Percentiles rank a stretch among this genome's conserved stretches.
Conservation (phyloP, 2,329 filamentous ascomycete genomes). For the Colletotrichum plurivorum region DNA sequence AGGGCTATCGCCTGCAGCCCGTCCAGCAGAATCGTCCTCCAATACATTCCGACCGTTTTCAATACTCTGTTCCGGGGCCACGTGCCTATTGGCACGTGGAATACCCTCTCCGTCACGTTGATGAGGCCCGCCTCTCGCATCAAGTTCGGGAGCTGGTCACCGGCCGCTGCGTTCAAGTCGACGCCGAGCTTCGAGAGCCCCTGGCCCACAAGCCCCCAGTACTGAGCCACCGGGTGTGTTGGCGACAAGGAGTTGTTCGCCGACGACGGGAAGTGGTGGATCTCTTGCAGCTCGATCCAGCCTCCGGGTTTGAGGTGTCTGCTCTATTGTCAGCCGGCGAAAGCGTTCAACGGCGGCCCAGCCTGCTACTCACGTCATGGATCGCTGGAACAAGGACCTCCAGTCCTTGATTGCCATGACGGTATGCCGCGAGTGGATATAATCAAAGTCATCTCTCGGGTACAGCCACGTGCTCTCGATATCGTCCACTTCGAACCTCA, state of each 20-base stretch:
- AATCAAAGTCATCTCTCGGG: conserved; percentile 69
- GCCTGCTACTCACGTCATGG: conserved; percentile 58
- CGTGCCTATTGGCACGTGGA: conserved; percentile 67
- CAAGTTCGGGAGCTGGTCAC: conserved; percentile 56
- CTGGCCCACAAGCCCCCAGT: conserved; percentile 61
- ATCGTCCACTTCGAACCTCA: conserved; percentile 70
- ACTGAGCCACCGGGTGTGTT: conserved; percentile 59
- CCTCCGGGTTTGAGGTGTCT: conserved; percentile 68
- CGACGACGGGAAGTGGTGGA: conserved; percentile 63
- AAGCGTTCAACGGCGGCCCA: not conserved
- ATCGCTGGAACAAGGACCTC: conserved; percentile 62
- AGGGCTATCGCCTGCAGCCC: conserved; percentile 66
- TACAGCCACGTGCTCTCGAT: conserved; percentile 70
- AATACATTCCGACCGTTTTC: conserved; percentile 67
- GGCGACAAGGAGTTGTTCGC: conserved; percentile 55
- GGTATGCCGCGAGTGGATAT: conserved; percentile 71
- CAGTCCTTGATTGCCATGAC: conserved; percentile 71
- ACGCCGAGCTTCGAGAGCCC: conserved; percentile 61
- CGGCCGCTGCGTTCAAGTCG: conserved; percentile 60
- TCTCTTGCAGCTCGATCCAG: conserved; percentile 70
- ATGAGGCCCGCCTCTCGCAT: conserved; percentile 66
- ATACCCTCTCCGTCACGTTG: conserved; percentile 64
- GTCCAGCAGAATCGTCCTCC: conserved; percentile 64
- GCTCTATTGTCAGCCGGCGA: not conserved
- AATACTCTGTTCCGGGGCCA: conserved; percentile 67